These are phyloP conservation scores for Austroboletus niveus DNA, from an alignment of 1,284 basidiomycete species.

Conservation along the genomic window DNA sequence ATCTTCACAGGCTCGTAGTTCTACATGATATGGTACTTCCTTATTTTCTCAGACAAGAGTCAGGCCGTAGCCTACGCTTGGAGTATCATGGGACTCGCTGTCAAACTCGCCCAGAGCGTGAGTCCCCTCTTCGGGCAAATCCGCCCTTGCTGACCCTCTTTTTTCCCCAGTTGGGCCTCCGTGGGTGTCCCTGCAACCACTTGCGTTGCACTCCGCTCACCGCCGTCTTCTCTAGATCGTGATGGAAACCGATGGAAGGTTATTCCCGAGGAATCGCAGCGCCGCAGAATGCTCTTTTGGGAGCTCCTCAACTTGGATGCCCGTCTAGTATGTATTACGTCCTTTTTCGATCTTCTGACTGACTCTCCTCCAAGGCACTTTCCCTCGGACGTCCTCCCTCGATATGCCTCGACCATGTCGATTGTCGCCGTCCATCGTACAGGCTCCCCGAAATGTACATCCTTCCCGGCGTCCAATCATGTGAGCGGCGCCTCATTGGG, in stretches of 20 bases:
- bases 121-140: conserved; percentile 17
- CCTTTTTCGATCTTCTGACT: conserved; percentile 6
- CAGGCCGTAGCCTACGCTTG: conserved; percentile 66
- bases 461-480: conserved; percentile 60
- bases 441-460: conserved; percentile 52
- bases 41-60: conserved; percentile 67
- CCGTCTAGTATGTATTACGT: conserved; percentile 54
- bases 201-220: conserved; percentile 19
- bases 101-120: conserved; percentile 60
- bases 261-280: conserved; percentile 67
- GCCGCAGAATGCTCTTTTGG: conserved; percentile 69
- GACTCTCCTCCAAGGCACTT: conserved; percentile 48
- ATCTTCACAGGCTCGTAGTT: conserved; percentile 43
- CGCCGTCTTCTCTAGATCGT: conserved; percentile 49
- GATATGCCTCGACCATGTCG: conserved; percentile 65
- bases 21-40: conserved; percentile 70
- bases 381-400: conserved; percentile 79
- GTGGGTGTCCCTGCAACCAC: conserved; percentile 37
- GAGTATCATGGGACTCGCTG: conserved; percentile 63
- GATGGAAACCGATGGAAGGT: conserved; percentile 66
- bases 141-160: conserved; percentile 1
- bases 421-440: conserved; percentile 62
- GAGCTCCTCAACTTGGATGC: conserved; percentile 73
- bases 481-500: conserved; percentile 41
- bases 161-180: conserved; percentile 49